A percentile compares a stretch with the other conserved stretches of the same genome.
Evolutionary conservation across 768 basidiomycete genomes (phyloP).

Genomic region (Calocybe cyanea): DNA sequence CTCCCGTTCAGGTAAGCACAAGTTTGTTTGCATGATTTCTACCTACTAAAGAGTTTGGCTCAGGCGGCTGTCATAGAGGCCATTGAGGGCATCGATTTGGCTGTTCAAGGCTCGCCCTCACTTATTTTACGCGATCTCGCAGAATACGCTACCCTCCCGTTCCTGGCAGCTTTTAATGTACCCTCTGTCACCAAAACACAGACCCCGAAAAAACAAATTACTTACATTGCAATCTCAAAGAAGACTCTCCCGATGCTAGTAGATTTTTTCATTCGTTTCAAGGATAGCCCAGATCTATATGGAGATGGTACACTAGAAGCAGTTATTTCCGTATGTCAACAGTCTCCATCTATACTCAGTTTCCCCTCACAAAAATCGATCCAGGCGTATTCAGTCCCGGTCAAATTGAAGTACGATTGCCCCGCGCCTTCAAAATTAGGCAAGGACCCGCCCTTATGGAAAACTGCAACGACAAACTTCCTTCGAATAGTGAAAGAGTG

Average conservation of each 20-base stretch:
- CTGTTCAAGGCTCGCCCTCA: constrained; percentile 58
- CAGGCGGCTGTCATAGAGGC: constrained; percentile 73
- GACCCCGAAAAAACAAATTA: constrained; percentile 61
- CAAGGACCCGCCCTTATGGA: constrained; percentile 88
- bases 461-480: constrained; percentile 84
- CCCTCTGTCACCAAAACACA: constrained; percentile 37
- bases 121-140: constrained; percentile 81
- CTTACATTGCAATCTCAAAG: constrained; percentile 89
- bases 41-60: constrained; percentile 7
- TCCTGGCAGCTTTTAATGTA: constrained; percentile 72
- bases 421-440: constrained; percentile 86
- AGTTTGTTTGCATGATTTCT: not conserved
- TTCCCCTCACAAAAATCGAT: not conserved
- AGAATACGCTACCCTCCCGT: constrained; percentile 84
- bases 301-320: constrained; percentile 81
- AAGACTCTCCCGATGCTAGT: constrained; percentile 82
- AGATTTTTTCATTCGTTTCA: constrained; percentile 70
- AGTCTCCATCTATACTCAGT: not conserved
- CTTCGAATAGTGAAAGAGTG: constrained; percentile 71
- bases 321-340: constrained; percentile 61
- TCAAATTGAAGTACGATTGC: constrained; percentile 94
- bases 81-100: constrained; percentile 63
- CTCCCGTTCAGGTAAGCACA: constrained; percentile 66
- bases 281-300: constrained; percentile 58
- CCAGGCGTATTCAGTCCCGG: constrained; percentile 84